Percentiles rank a stretch among this genome's conserved stretches.
These are phyloP conservation scores for Fennellomyces sp. DNA, from an alignment of 371 early-diverging fungal species.

Conservation along the genomic window DNA sequence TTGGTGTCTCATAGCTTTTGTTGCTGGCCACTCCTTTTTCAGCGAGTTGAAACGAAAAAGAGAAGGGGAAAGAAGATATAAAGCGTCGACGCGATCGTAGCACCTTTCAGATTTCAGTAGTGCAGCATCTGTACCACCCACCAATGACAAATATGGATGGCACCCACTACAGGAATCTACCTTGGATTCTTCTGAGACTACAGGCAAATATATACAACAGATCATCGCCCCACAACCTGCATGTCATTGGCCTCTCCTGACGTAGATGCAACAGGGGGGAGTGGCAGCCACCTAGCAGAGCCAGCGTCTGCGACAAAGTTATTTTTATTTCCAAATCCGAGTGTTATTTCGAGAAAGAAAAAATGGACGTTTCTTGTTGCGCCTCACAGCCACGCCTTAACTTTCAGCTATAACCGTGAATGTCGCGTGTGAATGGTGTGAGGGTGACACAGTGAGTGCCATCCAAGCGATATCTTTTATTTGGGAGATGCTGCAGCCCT, in stretches of 20 bases:
- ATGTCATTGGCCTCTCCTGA: background rate
- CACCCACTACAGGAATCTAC: too few species aligned
- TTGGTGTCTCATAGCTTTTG: background rate
- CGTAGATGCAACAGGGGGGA: background rate
- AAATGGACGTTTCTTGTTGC: too few species aligned
- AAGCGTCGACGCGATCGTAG: background rate
- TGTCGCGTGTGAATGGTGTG: too few species aligned
- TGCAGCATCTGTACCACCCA: background rate
- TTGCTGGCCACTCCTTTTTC: background rate
- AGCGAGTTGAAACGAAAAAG: background rate
- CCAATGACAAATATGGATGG: background rate
- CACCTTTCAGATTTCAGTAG: background rate
- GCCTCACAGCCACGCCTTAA: too few species aligned
- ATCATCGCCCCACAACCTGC: background rate
- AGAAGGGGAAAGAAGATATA: background rate
- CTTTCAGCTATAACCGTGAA: too few species aligned
- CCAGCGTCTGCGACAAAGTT: too few species aligned
- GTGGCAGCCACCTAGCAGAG: background rate
- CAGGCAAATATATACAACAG: too few species aligned
- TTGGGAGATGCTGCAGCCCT: background rate
- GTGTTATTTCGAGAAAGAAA: too few species aligned
- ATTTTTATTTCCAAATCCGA: too few species aligned
- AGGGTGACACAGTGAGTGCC: too few species aligned
- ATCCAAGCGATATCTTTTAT: too few species aligned
- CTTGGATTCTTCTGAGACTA: too few species aligned